Conservation (phyloP, 306 rosid species). For the Pterocarpus santalinus region DNA sequence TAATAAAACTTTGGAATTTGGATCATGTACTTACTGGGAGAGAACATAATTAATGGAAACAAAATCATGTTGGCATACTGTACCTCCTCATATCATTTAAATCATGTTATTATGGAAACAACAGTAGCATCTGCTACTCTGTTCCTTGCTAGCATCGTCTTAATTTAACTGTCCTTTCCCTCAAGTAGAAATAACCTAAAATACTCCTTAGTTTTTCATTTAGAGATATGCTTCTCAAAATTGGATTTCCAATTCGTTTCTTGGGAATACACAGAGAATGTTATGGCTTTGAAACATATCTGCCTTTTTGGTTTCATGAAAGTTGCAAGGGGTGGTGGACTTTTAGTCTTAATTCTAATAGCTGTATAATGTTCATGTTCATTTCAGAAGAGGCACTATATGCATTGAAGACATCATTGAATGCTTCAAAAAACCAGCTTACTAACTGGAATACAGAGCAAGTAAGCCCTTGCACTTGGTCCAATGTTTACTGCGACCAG, state of each 20-base stretch:
- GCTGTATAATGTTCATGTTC: constrained; percentile 46
- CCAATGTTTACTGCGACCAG: constrained; percentile 72
- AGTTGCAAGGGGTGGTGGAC: constrained; percentile 33
- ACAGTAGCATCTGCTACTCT: background rate
- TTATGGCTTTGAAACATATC: constrained; percentile 14
- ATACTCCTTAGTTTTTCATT: background rate
- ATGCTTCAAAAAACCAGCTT: constrained; percentile 73
- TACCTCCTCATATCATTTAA: background rate
- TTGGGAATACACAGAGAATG: constrained; percentile 5
- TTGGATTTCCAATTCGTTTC: constrained; percentile 16
- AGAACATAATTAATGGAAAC: background rate
- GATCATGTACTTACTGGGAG: background rate
- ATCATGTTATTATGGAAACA: background rate
- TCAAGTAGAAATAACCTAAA: background rate
- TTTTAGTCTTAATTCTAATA: constrained; percentile 33
- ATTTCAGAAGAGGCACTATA: constrained; percentile 77
- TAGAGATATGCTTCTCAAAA: background rate
- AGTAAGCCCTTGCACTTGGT: constrained; percentile 94
- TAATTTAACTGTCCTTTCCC: background rate
- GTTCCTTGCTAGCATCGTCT: background rate
- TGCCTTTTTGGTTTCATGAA: constrained; percentile 24
- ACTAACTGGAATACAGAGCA: constrained; percentile 74
- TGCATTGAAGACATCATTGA: constrained; percentile 65
- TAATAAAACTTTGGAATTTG: constrained; percentile 8
- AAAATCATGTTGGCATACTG: background rate